Evolutionary conservation across 768 basidiomycete species (phyloP), one percentile per base, ranked within the genome.

Genomic region (Boletus pseudopeckii): DNA sequence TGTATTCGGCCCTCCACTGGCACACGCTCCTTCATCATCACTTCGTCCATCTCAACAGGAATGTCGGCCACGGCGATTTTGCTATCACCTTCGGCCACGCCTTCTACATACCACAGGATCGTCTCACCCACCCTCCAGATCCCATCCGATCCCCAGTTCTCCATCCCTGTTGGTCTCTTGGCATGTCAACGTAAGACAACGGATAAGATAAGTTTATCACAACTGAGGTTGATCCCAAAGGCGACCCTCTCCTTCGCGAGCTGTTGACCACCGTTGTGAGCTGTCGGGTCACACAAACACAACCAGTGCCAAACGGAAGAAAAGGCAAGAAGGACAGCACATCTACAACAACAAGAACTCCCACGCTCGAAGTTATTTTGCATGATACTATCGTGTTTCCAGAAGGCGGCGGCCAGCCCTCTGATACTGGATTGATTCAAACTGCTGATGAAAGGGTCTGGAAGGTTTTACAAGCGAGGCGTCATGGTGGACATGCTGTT

Each of bases 381-480:
- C 83, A 86, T 48, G 90, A 92, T 64, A 90, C 88, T 0, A 77
- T 88, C 13, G 79, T 90, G 44, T 92, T 91, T 65, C 90, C 90
- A 0, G 89, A 91, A 69, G 90, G 88, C 9, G 83, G 90, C 11
- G 91, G 91, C 0, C 90, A 92, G 58, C 86, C 88, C 1, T 83
- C 83, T 0, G 91, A 92, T 63, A 81, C 81, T 24, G 90, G 90
- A 2, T 72, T 90, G 30, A 69, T 70, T 24, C 74, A 71, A 2
- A 75, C 72, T 18, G 57, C 64, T 4, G 75, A 81, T 59, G 77
- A 77, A n/a, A 69, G 58, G 2, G 49, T 66, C 11, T 85, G 83
- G 80, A 71, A 78, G 14, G 85, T 92, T 17, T 65, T 83, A 1
- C 82, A 88, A 60, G 82, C 82, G 20, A 82, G 85, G 62, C 74